Percentiles rank a stretch among this genome's conserved stretches.
Evolutionary conservation across 129 eudicot genomes (phyloP).

Genomic region (Flaveria bidentis): DNA sequence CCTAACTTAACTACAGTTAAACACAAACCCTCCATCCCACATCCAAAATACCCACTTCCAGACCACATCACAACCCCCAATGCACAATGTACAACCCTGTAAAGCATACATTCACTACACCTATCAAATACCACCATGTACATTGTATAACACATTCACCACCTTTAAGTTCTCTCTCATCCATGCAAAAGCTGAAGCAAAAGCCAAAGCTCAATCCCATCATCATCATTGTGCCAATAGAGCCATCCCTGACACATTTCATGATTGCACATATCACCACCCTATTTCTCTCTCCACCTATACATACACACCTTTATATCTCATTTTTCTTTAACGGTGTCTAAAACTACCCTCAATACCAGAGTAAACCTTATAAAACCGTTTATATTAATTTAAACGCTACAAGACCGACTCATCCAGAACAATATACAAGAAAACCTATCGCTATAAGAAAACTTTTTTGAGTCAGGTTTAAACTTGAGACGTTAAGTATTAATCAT

Average conservation of each 20-base stretch:
- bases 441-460: no score
- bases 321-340: neutral
- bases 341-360: no score
- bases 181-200: conserved; percentile 51
- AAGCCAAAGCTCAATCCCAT: conserved; percentile 58
- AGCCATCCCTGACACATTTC: conserved; percentile 64
- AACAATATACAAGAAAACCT: no score
- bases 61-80: neutral
- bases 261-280: conserved; percentile 58
- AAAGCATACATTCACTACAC: neutral
- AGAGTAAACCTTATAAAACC: no score
- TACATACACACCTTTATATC: neutral
- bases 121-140: neutral
- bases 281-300: conserved; percentile 36
- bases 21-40: neutral
- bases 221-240: conserved; percentile 76
- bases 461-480: no score
- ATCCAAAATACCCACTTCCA: conserved; percentile 8
- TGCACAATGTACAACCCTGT: neutral
- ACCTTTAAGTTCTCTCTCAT: conserved; percentile 38
- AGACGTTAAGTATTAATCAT: no score
- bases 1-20: conserved; percentile 38
- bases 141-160: conserved; percentile 13
- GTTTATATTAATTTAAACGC: no score
- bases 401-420: no score